Conservation (phyloP, 495 filamentous ascomycete species). For the Aspergillus indologenus region DNA sequence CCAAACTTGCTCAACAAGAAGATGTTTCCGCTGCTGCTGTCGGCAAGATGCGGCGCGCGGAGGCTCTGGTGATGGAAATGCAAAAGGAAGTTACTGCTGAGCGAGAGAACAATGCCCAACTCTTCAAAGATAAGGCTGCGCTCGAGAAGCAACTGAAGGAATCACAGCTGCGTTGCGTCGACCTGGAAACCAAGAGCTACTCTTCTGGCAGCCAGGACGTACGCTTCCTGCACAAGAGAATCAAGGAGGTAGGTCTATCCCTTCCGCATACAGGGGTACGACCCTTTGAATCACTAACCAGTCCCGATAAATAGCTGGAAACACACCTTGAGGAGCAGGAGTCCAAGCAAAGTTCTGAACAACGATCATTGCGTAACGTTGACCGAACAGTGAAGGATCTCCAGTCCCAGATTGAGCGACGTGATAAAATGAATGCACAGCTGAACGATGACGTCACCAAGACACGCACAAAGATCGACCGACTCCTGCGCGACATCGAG, state of each 20-base stretch:
- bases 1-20: conserved; percentile 85
- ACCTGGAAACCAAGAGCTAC: conserved; percentile 96
- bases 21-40: conserved; percentile 90
- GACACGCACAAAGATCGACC: conserved; percentile 83
- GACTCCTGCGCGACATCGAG: conserved; percentile 84
- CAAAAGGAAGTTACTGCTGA: conserved; percentile 94
- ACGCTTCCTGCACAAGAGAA: conserved; percentile 87
- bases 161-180: conserved; percentile 82
- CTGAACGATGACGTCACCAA: conserved; percentile 78
- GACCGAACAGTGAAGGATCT: conserved; percentile 94
- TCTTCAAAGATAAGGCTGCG: conserved; percentile 88
- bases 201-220: conserved; percentile 92
- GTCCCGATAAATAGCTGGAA: conserved; percentile 64
- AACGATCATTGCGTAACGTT: conserved; percentile 85
- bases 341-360: conserved; percentile 68
- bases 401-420: conserved; percentile 85
- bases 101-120: conserved; percentile 73
- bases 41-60: conserved; percentile 96
- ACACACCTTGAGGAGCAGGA: conserved; percentile 85
- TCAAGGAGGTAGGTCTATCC: conserved; percentile 77
- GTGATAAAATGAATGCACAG: conserved; percentile 78
- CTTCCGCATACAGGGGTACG: neutral
- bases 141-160: conserved; percentile 92
- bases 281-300: conserved; percentile 15
- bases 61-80: conserved; percentile 81